Conservation (phyloP, 352 stramenopile genomes). For the Globisporangium cystogenes region DNA sequence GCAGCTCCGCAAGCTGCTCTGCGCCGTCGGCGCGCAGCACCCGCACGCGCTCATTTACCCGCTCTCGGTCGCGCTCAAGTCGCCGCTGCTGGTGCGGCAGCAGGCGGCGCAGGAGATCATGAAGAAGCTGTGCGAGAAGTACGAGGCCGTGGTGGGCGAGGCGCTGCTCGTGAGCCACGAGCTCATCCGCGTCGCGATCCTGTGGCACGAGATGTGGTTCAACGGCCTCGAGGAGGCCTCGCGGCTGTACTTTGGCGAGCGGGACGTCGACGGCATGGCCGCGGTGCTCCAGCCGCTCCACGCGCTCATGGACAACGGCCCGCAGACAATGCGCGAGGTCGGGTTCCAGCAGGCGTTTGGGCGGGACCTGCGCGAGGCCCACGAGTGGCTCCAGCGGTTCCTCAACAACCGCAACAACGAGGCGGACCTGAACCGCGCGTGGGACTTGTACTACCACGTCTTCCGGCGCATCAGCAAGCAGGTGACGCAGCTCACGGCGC, state of each 20-base stretch:
- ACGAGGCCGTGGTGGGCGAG: conserved; percentile 94
- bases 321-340: conserved; percentile 72
- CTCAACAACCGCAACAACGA: conserved; percentile 51
- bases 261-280: conserved; percentile 96
- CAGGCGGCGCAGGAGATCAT: conserved; percentile 94
- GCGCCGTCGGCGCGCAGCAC: conserved; percentile 89
- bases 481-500: conserved; percentile 91
- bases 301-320: conserved; percentile 85
- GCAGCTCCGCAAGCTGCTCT: conserved; percentile 86
- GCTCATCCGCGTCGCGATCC: conserved; percentile 97
- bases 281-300: conserved; percentile 93
- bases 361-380: conserved; percentile 83
- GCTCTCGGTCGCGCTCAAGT: conserved; percentile 96
- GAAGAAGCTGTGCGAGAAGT: conserved; percentile 91
- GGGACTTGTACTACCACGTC: conserved; percentile 98
- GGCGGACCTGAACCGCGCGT: conserved; percentile 92
- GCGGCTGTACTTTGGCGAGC: conserved; percentile 94
- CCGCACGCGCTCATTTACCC: conserved; percentile 98
- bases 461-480: conserved; percentile 91
- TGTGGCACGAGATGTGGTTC: conserved; percentile 99
- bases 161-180: conserved; percentile 93
- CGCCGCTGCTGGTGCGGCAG: conserved; percentile 82
- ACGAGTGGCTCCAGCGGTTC: conserved; percentile 72
- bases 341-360: conserved; percentile 90
- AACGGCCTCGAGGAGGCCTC: conserved; percentile 97